phyloP scores from a whole-genome alignment of 305 asterid genomes.

The Andrographis paniculata region DNA sequence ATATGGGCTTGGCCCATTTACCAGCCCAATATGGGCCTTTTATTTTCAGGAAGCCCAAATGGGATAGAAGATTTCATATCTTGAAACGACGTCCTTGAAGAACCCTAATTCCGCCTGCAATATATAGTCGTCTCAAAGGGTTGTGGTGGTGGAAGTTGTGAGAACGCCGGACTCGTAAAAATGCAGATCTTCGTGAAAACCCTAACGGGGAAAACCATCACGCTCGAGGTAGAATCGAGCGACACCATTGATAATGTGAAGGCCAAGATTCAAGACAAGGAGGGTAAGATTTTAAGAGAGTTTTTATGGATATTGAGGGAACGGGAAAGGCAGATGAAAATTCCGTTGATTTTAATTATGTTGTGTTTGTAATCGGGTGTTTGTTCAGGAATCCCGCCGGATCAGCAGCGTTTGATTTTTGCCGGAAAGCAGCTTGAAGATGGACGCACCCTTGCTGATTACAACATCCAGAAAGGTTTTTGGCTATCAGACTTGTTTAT shows the following conservation, averaged over 20 bases:
- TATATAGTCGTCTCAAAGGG: too few species aligned
- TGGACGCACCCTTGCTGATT: conserved; percentile 8
- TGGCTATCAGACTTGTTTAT: neutral
- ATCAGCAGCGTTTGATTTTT: conserved; percentile 11
- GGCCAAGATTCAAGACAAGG: conserved; percentile 12
- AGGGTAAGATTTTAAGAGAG: conserved; percentile 1
- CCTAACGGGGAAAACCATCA: neutral
- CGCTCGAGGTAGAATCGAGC: neutral
- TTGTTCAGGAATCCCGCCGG: conserved; percentile 5
- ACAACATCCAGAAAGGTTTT: conserved; percentile 12
- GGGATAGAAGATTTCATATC: too few species aligned
- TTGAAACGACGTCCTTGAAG: too few species aligned
- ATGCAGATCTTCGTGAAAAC: conserved; percentile 3
- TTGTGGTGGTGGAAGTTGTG: too few species aligned
- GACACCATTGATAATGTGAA: conserved; percentile 2
- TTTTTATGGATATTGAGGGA: too few species aligned
- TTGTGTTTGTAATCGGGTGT: neutral
- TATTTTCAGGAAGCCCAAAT: too few species aligned
- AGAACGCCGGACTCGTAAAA: too few species aligned
- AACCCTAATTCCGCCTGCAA: too few species aligned
- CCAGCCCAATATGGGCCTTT: too few species aligned
- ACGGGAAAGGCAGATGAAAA: too few species aligned
- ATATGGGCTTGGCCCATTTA: too few species aligned
- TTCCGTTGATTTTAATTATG: too few species aligned
- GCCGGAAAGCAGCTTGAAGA: conserved; percentile 11